Evolutionary conservation across 805 yeast species (phyloP).

Genomic region (Candida easanensis): DNA sequence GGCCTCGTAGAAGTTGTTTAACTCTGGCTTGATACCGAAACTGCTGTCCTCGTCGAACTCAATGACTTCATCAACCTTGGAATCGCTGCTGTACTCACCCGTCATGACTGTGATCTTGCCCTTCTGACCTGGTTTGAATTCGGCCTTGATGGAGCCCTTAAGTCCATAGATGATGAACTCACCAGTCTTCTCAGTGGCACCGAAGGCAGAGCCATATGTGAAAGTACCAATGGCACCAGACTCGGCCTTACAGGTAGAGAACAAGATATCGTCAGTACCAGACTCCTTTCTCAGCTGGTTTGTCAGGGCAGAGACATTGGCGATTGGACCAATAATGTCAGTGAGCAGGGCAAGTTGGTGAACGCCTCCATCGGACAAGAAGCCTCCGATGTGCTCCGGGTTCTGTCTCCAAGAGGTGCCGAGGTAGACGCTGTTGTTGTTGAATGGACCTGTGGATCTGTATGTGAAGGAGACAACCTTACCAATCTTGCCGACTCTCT

Average conservation of each 20-base stretch:
- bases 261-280: conserved; percentile 80
- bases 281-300: conserved; percentile 72
- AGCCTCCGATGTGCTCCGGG: conserved; percentile 94
- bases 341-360: conserved; percentile 90
- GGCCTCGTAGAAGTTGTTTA: conserved; percentile 57
- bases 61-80: conserved; percentile 22
- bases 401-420: conserved; percentile 82
- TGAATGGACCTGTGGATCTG: conserved; percentile 72
- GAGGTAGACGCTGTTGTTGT: conserved; percentile 55
- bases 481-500: conserved; percentile 70
- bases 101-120: conserved; percentile 33
- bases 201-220: conserved; percentile 44
- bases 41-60: conserved; percentile 36
- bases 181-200: conserved; percentile 71
- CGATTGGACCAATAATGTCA: conserved; percentile 73
- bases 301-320: conserved; percentile 70
- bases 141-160: conserved; percentile 69
- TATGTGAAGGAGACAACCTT: conserved; percentile 65
- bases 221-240: conserved; percentile 60
- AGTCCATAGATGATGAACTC: conserved; percentile 73
- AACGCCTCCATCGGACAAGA: conserved; percentile 92
- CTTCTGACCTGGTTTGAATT: conserved; percentile 47
- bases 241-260: conserved; percentile 72
- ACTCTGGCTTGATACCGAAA: conserved; percentile 58
- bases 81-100: conserved; percentile 27